Base-by-base conservation (phyloP, 2,329 filamentous ascomycete genomes). In the Diaporthe citrichinensis region DNA sequence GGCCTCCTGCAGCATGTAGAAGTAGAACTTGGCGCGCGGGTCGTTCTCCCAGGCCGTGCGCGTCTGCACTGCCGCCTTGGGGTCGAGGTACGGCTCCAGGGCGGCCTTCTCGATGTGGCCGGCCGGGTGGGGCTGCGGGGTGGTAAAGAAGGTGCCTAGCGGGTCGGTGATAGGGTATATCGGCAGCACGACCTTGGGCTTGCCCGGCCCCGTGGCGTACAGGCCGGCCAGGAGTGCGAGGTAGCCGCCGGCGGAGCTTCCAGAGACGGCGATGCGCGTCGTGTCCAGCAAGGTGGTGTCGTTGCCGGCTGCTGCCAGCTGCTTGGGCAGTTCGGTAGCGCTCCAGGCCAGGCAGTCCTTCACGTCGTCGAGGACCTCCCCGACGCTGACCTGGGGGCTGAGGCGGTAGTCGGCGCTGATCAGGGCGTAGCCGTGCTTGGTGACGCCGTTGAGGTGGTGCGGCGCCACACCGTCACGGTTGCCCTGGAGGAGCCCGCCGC, bases 101-200 rank as follows among this genome's bases (percentile, higher is more conserved):
- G 34, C 23, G 5, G 65, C 23, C 65, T 7, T 55, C 20, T 69
- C 65, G 34, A 69, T 4, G 34, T 41, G 65, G 15, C 65, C 65
- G 31, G n/a, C 28, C 36, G 65, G 46, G 65, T 69, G 65, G 28
- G 65, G 49, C 65, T 69, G 65, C 31, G 65, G 65, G 7, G 23
- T 69, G 12, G 65, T 69, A 49, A 69, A 69, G 65, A 69, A 69
- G 46, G 46, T 28, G 65, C 65, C 65, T 23, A 55, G 49, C 49
- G 65, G 65, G n/a, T 69, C 31, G 49, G 65, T 69, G 65, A 69
- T 69, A n/a, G 65, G 65, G 10, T 69, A 69, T 36, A 69, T 69
- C 7, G 65, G 65, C 49, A 69, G 49, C 9, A 69, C 25, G 15
- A 69, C 65, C 23, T 55, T 69, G 2, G 65, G 65, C 46, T 12